Percentiles rank a stretch among this genome's conserved stretches.
phyloP scores from a whole-genome alignment of 2,329 filamentous ascomycete genomes.

The Beauveria varroae region DNA sequence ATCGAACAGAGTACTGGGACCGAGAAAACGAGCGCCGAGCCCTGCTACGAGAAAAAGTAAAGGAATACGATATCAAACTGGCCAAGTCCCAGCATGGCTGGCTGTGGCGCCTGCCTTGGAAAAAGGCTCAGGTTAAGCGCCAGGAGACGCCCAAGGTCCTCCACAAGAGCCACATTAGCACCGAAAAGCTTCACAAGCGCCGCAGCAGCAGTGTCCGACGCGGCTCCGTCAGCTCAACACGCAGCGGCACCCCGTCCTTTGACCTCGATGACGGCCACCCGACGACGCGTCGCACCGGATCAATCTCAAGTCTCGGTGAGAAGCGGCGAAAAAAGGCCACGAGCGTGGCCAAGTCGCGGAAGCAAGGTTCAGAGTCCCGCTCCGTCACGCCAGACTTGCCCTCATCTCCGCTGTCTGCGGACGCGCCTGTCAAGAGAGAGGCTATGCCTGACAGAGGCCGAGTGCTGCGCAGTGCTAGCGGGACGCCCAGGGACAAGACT shows the following conservation, averaged over 20 bases:
- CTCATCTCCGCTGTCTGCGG: conserved; percentile 46
- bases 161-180: conserved; percentile 31
- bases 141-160: conserved; percentile 30
- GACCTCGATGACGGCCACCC: conserved; percentile 37
- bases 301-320: conserved; percentile 39
- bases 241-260: conserved; percentile 41
- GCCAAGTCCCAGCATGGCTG: conserved; percentile 62
- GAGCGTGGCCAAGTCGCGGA: conserved; percentile 34
- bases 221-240: conserved; percentile 43
- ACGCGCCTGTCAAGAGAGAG: conserved; percentile 31
- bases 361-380: conserved; percentile 39
- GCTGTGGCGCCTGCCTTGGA: conserved; percentile 83
- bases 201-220: conserved; percentile 47
- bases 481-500: conserved; percentile 3
- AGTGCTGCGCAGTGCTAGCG: conserved; percentile 9
- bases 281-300: conserved; percentile 37
- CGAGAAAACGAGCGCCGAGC: conserved; percentile 85
- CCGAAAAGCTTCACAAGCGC: conserved; percentile 40
- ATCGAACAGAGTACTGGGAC: conserved; percentile 93
- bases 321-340: conserved; percentile 45
- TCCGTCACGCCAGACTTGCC: conserved; percentile 48
- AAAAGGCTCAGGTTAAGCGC: conserved; percentile 24
- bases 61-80: conserved; percentile 58
- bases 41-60: conserved; percentile 61
- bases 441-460: conserved; percentile 17